Evolutionary conservation across 2,329 filamentous ascomycete species (phyloP), one percentile per base, ranked within the genome.

Genomic region (Fusarium citri): DNA sequence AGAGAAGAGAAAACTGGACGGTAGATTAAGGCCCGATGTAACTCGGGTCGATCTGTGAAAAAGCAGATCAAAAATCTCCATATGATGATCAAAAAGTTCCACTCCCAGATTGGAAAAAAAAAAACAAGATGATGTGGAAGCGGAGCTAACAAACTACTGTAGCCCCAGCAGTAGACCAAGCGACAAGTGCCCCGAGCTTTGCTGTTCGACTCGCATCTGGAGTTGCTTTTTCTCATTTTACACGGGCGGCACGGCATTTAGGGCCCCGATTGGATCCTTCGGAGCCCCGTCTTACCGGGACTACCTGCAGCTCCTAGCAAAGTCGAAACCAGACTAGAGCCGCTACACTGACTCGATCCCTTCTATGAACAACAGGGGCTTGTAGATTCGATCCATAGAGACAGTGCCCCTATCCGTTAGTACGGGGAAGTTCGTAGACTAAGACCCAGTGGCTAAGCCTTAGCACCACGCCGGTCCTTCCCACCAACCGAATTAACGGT

Each of bases 401-500:
- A n/a, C 23, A 12, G 49, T 37, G 34, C 49, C 49, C 49, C 49
- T 53, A 42, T 53, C 34, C 26, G 23, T 14, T 26, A 53, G 22
- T 18, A 37, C 18, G 31, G 34, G 46, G 49, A n/a, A 53, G 34
- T 37, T 37, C 34, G 34, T 6, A 37, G 34, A 26, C 49, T 53
- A 42, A 53, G n/a, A 53, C 7, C 49, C 34, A 26, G 37, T 40
- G 23, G 34, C 49, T 53, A 53, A 41, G 49, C 30, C 49, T 53
- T 42, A 53, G 34, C 23, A 53, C 41, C 23, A 34, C 16, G 37
- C 49, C n/a, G 37, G 49, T 42, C 34, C 41, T 20, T 23, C 14
- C 15, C 23, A 37, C 23, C 34, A 23, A 37, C 23, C 34, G 22
- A n/a, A 41, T 25, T 6, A 41, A 20, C 23, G 23, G 26, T 10